Evolutionary conservation across 306 rosid species (phyloP).

Genomic region (Rubus idaeus): DNA sequence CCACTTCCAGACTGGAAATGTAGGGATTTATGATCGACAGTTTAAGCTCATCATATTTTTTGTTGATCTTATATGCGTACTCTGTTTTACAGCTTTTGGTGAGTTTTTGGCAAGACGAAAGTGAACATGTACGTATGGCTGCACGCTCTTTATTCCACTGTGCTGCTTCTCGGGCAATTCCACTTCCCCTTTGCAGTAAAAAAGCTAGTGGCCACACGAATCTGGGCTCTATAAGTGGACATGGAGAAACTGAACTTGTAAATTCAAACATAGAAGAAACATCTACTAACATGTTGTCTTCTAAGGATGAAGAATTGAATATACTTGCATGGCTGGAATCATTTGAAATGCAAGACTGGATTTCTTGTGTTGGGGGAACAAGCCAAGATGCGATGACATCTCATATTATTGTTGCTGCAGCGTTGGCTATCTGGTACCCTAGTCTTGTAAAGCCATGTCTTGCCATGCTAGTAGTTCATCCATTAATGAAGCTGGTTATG

Average conservation of each 20-base stretch:
- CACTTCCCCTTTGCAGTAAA: constrained; percentile 57
- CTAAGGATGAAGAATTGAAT: constrained; percentile 54
- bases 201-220: constrained; percentile 42
- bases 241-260: constrained; percentile 35
- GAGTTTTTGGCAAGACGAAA: constrained; percentile 98
- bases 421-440: constrained; percentile 97
- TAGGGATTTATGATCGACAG: constrained; percentile 11
- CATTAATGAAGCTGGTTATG: constrained; percentile 85
- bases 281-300: constrained; percentile 25
- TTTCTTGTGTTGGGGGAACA: constrained; percentile 94
- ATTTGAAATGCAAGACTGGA: constrained; percentile 97
- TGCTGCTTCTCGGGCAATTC: constrained; percentile 89
- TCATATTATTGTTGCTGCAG: constrained; percentile 92
- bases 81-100: constrained; percentile 75
- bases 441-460: constrained; percentile 80
- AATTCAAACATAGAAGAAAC: constrained; percentile 37
- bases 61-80: constrained; percentile 24
- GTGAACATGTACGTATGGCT: constrained; percentile 94
- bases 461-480: constrained; percentile 74
- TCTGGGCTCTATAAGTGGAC: constrained; percentile 32
- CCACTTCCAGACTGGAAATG: constrained; percentile 20
- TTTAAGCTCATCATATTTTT: neutral
- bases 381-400: constrained; percentile 98
- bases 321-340: constrained; percentile 81
- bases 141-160: constrained; percentile 97